Percentiles rank a stretch among this genome's conserved stretches.
phyloP scores from a whole-genome alignment of 768 basidiomycete genomes.

The Lactifluus hygrophoroides region DNA sequence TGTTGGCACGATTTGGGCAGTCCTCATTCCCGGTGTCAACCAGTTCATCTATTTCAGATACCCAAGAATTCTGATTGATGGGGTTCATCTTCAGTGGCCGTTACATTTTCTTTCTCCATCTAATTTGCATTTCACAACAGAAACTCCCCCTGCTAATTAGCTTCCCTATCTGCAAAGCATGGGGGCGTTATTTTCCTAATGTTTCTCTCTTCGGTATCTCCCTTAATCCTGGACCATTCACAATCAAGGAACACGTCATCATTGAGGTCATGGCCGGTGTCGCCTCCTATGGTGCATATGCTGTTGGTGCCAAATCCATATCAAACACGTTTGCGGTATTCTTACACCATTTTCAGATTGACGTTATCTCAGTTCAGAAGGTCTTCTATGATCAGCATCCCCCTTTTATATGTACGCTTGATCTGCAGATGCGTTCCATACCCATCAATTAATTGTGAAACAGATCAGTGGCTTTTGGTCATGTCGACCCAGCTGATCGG shows the following conservation, averaged over 20 bases:
- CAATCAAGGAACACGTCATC: not conserved
- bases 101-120: too few species aligned
- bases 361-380: too few species aligned
- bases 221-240: not conserved
- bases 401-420: too few species aligned
- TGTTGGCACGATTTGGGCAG: too few species aligned
- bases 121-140: too few species aligned
- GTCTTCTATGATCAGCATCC: too few species aligned
- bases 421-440: not conserved
- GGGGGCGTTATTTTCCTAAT: too few species aligned
- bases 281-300: not conserved
- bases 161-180: constrained; percentile 60
- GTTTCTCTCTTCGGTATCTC: constrained; percentile 43
- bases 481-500: not conserved
- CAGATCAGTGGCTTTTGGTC: too few species aligned
- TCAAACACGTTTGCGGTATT: too few species aligned
- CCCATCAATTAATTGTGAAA: not conserved
- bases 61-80: constrained; percentile 32
- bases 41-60: constrained; percentile 71
- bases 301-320: not conserved
- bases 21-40: constrained; percentile 66
- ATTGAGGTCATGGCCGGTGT: too few species aligned
- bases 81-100: not conserved
- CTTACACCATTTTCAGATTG: too few species aligned
- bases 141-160: constrained; percentile 61